Evolutionary conservation across 495 filamentous ascomycete genomes (phyloP).

Genomic region (Clohesyomyces aquaticus): DNA sequence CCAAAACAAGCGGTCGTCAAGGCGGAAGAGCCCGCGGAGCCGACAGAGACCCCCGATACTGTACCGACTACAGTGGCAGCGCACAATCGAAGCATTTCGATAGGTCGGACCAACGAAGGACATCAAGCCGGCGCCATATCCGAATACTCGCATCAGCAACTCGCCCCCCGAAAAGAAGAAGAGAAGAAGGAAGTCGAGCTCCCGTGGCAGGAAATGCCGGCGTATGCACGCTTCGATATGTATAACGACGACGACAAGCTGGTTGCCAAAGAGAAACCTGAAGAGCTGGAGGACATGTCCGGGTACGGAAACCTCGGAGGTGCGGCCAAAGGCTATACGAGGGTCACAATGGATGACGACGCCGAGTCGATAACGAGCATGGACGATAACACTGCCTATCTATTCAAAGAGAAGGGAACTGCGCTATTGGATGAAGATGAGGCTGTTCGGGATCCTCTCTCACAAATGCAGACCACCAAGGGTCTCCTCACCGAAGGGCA

Average conservation of each 20-base stretch:
- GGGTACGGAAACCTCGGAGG: conserved; percentile 78
- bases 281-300: conserved; percentile 71
- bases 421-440: conserved; percentile 71
- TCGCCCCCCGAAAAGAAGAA: conserved; percentile 56
- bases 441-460: conserved; percentile 71
- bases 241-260: conserved; percentile 93
- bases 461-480: conserved; percentile 95
- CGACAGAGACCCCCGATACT: conserved; percentile 1
- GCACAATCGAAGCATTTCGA: conserved; percentile 12
- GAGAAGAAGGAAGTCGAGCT: conserved; percentile 61
- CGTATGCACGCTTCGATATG: conserved; percentile 85
- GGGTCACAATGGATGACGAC: conserved; percentile 92
- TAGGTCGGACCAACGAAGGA: neutral
- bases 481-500: conserved; percentile 93
- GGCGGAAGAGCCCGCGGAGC: neutral
- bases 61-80: neutral
- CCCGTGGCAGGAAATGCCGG: conserved; percentile 95
- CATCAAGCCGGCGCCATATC: conserved; percentile 57
- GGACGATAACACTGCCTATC: conserved; percentile 95
- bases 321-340: conserved; percentile 91
- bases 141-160: conserved; percentile 89
- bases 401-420: conserved; percentile 76
- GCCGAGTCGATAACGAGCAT: conserved; percentile 90
- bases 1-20: neutral
- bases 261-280: conserved; percentile 74